Evolutionary conservation across 331 rosid genomes (phyloP).

Genomic region (Prunus yedoensis): DNA sequence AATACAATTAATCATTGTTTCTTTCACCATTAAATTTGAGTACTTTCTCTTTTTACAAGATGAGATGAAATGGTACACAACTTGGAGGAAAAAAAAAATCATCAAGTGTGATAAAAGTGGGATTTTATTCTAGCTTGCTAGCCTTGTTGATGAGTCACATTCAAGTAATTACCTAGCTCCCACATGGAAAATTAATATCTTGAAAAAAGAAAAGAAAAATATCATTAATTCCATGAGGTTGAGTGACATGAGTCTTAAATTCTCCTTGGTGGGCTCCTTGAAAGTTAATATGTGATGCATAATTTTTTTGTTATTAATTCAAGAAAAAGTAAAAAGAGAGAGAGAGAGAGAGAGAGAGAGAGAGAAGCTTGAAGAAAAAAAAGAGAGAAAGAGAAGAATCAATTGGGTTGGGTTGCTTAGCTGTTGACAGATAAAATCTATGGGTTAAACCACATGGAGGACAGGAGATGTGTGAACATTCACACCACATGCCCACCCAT

Average conservation of each 20-base stretch:
- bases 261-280: slow-evolving; percentile 19
- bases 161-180: background rate
- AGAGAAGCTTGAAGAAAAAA: background rate
- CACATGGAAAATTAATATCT: background rate
- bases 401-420: slow-evolving; percentile 71
- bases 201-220: background rate
- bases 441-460: slow-evolving; percentile 91
- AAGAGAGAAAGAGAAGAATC: slow-evolving; percentile 18
- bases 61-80: slow-evolving; percentile 6
- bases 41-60: background rate
- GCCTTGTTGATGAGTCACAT: slow-evolving; percentile 6
- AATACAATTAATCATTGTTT: slow-evolving; percentile 22
- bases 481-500: slow-evolving; percentile 95
- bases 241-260: slow-evolving; percentile 1
- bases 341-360: too few relatives aligned
- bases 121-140: background rate
- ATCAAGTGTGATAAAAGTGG: background rate
- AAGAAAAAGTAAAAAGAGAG: background rate
- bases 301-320: background rate
- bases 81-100: background rate
- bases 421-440: slow-evolving; percentile 84
- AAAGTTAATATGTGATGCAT: slow-evolving; percentile 15
- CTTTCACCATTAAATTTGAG: background rate
- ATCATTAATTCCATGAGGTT: background rate
- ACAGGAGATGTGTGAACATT: slow-evolving; percentile 73